A percentile compares a stretch with the other conserved stretches of the same genome.
Conservation (phyloP, 2,329 filamentous ascomycete genomes). For the Cryphonectria radicalis region DNA sequence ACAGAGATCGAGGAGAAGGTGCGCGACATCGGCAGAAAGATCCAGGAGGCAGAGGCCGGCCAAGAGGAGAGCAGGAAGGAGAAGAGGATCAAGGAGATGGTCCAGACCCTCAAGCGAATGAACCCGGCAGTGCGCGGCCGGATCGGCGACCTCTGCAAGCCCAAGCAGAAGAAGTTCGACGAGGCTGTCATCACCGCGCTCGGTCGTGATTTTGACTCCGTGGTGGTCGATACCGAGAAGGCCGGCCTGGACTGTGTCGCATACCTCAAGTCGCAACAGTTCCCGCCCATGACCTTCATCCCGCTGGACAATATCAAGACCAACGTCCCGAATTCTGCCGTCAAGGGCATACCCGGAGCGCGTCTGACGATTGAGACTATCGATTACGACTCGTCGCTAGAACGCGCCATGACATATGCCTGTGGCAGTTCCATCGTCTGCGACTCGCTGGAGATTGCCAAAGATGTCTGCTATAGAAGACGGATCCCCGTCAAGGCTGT, state of each 20-base stretch:
- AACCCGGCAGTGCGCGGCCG: constrained; percentile 91
- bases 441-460: constrained; percentile 83
- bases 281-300: constrained; percentile 89
- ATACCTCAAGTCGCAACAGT: constrained; percentile 88
- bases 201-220: constrained; percentile 89
- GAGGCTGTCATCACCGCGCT: constrained; percentile 92
- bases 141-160: constrained; percentile 88
- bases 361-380: constrained; percentile 94
- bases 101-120: constrained; percentile 84
- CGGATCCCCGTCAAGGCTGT: constrained; percentile 91
- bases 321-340: constrained; percentile 82
- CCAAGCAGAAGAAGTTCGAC: constrained; percentile 96
- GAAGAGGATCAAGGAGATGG: constrained; percentile 76
- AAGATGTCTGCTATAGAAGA: constrained; percentile 84
- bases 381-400: constrained; percentile 85
- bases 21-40: constrained; percentile 75
- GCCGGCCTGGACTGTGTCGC: constrained; percentile 92
- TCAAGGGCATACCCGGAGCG: constrained; percentile 86
- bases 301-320: constrained; percentile 98
- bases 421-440: constrained; percentile 96
- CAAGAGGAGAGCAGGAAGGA: constrained; percentile 86
- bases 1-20: constrained; percentile 94
- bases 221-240: constrained; percentile 94
- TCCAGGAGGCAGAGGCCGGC: constrained; percentile 84
- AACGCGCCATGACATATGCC: constrained; percentile 92